Percentiles rank a stretch among this genome's conserved stretches.
phyloP scores from a whole-genome alignment of 1,139 yeast genomes.

The Debaryomycetaceae sp. region DNA sequence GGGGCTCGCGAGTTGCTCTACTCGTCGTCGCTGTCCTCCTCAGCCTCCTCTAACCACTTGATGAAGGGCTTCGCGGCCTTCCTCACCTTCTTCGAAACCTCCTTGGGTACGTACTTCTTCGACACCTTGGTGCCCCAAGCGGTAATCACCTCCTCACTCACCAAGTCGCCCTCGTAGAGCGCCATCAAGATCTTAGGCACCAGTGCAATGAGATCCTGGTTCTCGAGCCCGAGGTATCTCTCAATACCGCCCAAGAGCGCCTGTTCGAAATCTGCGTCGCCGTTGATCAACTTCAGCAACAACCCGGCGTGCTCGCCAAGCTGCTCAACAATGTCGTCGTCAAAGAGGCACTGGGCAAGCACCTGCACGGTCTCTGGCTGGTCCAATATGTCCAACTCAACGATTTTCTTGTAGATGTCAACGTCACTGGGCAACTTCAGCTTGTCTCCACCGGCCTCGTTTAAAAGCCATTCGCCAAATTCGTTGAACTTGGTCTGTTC shows the following conservation, averaged over 20 bases:
- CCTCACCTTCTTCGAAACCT: slow-evolving; percentile 87
- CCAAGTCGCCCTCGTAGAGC: slow-evolving; percentile 76
- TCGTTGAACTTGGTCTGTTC: slow-evolving; percentile 55
- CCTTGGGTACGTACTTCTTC: slow-evolving; percentile 91
- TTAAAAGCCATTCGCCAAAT: slow-evolving; percentile 86
- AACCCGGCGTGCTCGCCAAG: slow-evolving; percentile 77
- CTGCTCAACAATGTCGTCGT: slow-evolving; percentile 70
- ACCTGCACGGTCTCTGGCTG: slow-evolving; percentile 84
- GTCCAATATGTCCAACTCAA: slow-evolving; percentile 67
- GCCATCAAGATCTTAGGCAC: slow-evolving; percentile 80
- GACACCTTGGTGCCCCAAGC: slow-evolving; percentile 92
- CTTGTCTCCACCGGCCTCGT: slow-evolving; percentile 49
- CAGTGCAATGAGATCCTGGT: slow-evolving; percentile 66
- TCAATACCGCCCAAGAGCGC: slow-evolving; percentile 94
- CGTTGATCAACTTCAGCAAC: slow-evolving; percentile 68
- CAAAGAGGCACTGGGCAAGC: slow-evolving; percentile 84
- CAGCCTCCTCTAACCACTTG: slow-evolving; percentile 94
- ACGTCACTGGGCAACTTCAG: slow-evolving; percentile 72
- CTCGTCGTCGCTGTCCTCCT: slow-evolving; percentile 62
- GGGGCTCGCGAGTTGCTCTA: no score
- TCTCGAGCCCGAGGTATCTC: slow-evolving; percentile 81
- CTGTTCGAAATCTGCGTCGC: slow-evolving; percentile 67
- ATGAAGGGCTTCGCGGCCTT: slow-evolving; percentile 94
- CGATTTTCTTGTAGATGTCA: slow-evolving; percentile 87
- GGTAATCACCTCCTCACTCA: slow-evolving; percentile 75